Base-by-base conservation (phyloP, 176 grass and related monocot species). In the Aegilops speltoides region DNA sequence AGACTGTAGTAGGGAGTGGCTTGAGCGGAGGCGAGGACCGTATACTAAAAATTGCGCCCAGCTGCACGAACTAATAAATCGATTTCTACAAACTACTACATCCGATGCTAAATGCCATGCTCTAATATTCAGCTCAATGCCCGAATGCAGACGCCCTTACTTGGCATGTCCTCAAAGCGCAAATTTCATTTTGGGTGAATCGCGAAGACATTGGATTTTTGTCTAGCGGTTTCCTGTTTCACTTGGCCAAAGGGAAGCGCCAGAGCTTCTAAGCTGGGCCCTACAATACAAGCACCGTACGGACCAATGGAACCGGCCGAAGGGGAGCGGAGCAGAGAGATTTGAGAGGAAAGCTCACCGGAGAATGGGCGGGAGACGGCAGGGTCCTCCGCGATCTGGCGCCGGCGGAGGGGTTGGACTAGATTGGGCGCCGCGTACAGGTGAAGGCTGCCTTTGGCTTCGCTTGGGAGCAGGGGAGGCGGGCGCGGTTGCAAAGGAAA, bases 401-500 rank as follows among this genome's bases (percentile, higher is more conserved):
- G 64, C 14, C 45, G 41, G 36, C 12, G 67, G 25, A 13, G 43
- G 48, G 69, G 69, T 23, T 63, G 59, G 61, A 40, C 54, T 78
- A 45, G 59, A 90, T 63, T 20, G 46, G 45, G 64, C 40, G 36
- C 54, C 79, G 79, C 83, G 81, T 32, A 60, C 57, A 5, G 33
- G 43, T 36, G 34, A 65, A 80, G 81, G 41, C 15, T 50, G 16
- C 31, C 31, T 33, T 24, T 59, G 56, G 52, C 23, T 19, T 79
- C 40, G 73, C 76, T n/a, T 54, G 56, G 64, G 54, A 14, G 65
- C 12, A 71, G 77, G 45, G n/a, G 50, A 50, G 40, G 40, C 32
- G 32, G 81, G 81, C 64, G 80, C 48, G 29, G 82, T n/a, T 64
- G 38, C 64, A 79, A 73, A 57, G 71, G 73, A 59, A 71, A 69